Evolutionary conservation across 139 green algal species (phyloP), one percentile per base, ranked within the genome.

Genomic region (Coelastrella sp.): DNA sequence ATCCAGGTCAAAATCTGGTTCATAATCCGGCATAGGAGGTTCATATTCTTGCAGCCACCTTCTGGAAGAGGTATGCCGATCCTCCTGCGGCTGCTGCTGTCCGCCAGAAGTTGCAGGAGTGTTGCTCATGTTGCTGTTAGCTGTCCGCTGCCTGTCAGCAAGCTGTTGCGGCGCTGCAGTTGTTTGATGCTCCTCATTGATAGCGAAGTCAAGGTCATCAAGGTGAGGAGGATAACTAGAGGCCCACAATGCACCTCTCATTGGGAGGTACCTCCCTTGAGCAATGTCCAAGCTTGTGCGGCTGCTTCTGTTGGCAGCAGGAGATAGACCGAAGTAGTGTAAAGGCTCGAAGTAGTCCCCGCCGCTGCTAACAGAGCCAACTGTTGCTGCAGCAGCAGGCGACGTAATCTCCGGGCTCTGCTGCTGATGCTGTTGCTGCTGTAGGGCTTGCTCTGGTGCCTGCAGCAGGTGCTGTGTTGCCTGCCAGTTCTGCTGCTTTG

Each of bases 191-290:
- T n/a, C n/a, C n/a, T n/a, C n/a, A n/a, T n/a, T n/a, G n/a, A n/a
- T n/a, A n/a, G n/a, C n/a, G n/a, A n/a, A n/a, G 43, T 50, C 32
- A 15, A 67, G 2, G 15, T 45, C 30, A 40, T 63, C 75, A 25
- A 82, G 71, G 8, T 60, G 51, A 0, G 75, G 75, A 6, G 75
- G 53, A n/a, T 72, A 82, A 53, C 75, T 82, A n/a, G 50, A 37
- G 5, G 75, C 75, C 73, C 73, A 81, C 4, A 23, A 6, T 23
- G 73, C 73, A 30, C 73, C 50, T 8, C 38, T 48, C 25, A 48
- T 37, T 5, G 73, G 30, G 9, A 81, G 30, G 48, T 67, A 67
- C 30, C 50, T 17, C 15, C 37, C 34, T 57, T 51, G 34, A 17
- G 17, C 53, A 2, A 51, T 40, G 32, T 51, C 30, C 32, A 38